phyloP scores from a whole-genome alignment of 192 early-diverging fungal genomes.

The Coemansia sp. region DNA sequence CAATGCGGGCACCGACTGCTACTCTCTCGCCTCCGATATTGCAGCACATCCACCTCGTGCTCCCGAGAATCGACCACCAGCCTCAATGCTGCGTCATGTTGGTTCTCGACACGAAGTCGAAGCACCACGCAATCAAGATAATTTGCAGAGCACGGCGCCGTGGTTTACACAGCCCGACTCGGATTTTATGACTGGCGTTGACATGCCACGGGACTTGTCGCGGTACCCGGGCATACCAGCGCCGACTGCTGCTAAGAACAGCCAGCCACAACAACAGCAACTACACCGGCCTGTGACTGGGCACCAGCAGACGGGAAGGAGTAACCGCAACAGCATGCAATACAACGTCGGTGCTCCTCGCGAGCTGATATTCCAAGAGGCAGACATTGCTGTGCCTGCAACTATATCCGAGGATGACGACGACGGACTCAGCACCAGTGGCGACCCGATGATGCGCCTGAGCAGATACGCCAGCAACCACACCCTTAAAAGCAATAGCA shows the following conservation, averaged over 20 bases:
- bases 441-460: constrained; percentile 43
- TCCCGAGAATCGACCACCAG: not conserved
- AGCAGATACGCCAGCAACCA: constrained; percentile 36
- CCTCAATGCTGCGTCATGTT: constrained; percentile 14
- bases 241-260: constrained; percentile 18
- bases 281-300: constrained; percentile 13
- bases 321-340: constrained; percentile 59
- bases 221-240: constrained; percentile 39
- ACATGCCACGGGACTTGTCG: constrained; percentile 34
- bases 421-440: constrained; percentile 30
- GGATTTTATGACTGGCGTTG: constrained; percentile 21
- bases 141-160: not conserved
- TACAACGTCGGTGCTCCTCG: constrained; percentile 56
- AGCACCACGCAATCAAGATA: constrained; percentile 10
- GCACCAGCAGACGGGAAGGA: constrained; percentile 21
- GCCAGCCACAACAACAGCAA: constrained; percentile 18
- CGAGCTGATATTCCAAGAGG: constrained; percentile 54
- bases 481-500: constrained; percentile 17
- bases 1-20: constrained; percentile 1
- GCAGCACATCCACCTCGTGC: constrained; percentile 11
- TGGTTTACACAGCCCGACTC: constrained; percentile 34
- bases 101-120: constrained; percentile 21
- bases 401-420: constrained; percentile 44
- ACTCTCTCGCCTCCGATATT: constrained; percentile 9
- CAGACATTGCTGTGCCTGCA: constrained; percentile 41